These are phyloP conservation scores for Begonia peltatifolia DNA, from an alignment of 306 rosid species.

Conservation along the genomic window DNA sequence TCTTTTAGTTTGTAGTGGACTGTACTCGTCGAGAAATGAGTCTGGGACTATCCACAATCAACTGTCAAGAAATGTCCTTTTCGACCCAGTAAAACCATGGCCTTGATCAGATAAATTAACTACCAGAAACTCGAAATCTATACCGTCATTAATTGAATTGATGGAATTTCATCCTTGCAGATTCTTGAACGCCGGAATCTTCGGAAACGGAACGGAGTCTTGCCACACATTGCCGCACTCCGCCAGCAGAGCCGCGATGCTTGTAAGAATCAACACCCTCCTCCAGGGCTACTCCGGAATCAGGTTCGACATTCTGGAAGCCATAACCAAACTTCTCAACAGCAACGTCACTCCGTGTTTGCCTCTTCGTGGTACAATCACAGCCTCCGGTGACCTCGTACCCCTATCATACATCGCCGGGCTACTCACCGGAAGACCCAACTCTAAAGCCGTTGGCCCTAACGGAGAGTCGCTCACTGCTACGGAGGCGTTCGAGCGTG, in stretches of 20 bases:
- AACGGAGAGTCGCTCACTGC: slow-evolving; percentile 46
- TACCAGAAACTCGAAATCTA: too few species aligned
- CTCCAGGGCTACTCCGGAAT: slow-evolving; percentile 94
- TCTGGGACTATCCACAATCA: too few species aligned
- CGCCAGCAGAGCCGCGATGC: slow-evolving; percentile 75
- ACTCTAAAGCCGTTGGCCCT: slow-evolving; percentile 65
- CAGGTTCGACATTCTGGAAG: slow-evolving; percentile 72
- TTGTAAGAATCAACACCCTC: slow-evolving; percentile 79
- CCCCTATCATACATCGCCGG: slow-evolving; percentile 90
- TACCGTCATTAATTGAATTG: too few species aligned
- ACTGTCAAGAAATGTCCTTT: too few species aligned
- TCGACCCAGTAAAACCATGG: too few species aligned
- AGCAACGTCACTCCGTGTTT: slow-evolving; percentile 57
- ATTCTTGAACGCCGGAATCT: slow-evolving; percentile 82
- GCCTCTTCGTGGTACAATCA: slow-evolving; percentile 79
- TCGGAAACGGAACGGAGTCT: slow-evolving; percentile 58
- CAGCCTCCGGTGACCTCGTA: slow-evolving; percentile 80
- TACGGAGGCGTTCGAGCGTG: slow-evolving; percentile 42
- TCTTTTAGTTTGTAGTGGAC: too few species aligned
- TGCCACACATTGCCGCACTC: slow-evolving; percentile 59
- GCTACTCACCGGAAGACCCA: slow-evolving; percentile 59
- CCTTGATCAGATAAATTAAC: too few species aligned
- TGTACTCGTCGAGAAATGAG: too few species aligned
- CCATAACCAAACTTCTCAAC: slow-evolving; percentile 60
- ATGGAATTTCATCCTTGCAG: slow-evolving; percentile 15